Base-by-base conservation (phyloP, 768 basidiomycete species). In the Cubamyces sp. region DNA sequence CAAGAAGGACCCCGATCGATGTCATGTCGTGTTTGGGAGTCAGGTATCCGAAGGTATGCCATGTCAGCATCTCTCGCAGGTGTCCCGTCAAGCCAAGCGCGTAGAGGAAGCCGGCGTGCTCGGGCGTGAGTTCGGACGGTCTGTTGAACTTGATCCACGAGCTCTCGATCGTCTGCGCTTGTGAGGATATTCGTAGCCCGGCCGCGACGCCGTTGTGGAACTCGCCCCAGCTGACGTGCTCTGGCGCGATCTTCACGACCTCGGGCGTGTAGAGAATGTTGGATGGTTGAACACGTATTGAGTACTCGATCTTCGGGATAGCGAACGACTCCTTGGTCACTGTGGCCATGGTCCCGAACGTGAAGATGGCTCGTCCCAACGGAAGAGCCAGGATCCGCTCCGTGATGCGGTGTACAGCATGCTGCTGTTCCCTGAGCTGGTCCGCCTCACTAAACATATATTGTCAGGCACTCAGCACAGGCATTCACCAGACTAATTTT, bases 131-230 rank as follows among this genome's bases (percentile, higher is more conserved):
- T 47, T 96, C 92, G 0, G 87, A 82, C 0, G 97, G 96, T 68
- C 91, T 92, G 75, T 98, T 96, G 81, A 96, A 98, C 15, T 90
- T 88, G 55, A 97, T 94, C 93, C 96, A 98, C 0, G 94, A 94
- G 69, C 91, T 92, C 71, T 97, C 94, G 45, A 98, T 84, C 11
- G 86, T 86, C 50, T 78, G 75, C 9, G 88, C 84, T n/a, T 84
- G 82, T 0, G 91, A 86, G 0, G 90, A 87, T 52, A 98, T 86
- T 7, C 92, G 87, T 46, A 99, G 74, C 3, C 90, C 97, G 4
- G 94, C 92, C 8, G 94, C 94, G 0, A 97, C 96, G 11, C 97
- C 97, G 65, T 96, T 95, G 75, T 98, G 95, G 75, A 99, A 99
- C 62, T 96, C 92, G n/a, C 92, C 94, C 97, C 96, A 99, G 54